Percentiles rank a stretch among this genome's conserved stretches.
Evolutionary conservation across 345 rosid species (phyloP).

Genomic region (Arabidopsis suecica): DNA sequence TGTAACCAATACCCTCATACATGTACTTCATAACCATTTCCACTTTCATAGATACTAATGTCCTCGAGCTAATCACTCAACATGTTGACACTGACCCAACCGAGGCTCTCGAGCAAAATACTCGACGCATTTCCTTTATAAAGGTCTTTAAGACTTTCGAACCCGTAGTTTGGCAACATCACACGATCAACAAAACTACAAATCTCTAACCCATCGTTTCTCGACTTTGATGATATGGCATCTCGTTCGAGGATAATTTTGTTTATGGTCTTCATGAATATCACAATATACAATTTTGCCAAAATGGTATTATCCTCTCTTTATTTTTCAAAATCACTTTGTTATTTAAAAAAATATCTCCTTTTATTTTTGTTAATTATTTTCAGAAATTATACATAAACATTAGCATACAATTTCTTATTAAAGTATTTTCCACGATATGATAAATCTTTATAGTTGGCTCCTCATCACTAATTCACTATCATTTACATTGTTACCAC

Average conservation of each 20-base stretch:
- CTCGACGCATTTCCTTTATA: not conserved
- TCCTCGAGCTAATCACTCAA: not conserved
- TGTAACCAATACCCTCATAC: not conserved
- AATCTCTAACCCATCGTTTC: not conserved
- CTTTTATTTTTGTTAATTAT: not conserved
- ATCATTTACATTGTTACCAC: not conserved
- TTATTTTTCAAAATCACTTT: not conserved
- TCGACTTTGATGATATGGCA: not conserved
- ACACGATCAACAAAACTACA: not conserved
- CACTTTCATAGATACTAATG: not conserved
- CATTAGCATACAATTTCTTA: not conserved
- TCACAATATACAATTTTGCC: not conserved
- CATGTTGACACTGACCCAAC: not conserved
- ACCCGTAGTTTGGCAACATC: not conserved
- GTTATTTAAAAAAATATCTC: not conserved
- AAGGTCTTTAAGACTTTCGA: too few species aligned
- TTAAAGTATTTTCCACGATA: not conserved
- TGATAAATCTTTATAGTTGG: conserved; percentile 6
- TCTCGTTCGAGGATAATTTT: not conserved
- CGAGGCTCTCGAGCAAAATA: not conserved
- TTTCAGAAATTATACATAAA: not conserved
- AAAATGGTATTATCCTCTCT: not conserved
- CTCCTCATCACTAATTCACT: conserved; percentile 21
- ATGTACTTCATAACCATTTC: not conserved
- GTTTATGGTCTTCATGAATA: not conserved